These are phyloP conservation scores for Blastocystis hominis DNA, from an alignment of 352 stramenopile genomes.

Conservation along the genomic window DNA sequence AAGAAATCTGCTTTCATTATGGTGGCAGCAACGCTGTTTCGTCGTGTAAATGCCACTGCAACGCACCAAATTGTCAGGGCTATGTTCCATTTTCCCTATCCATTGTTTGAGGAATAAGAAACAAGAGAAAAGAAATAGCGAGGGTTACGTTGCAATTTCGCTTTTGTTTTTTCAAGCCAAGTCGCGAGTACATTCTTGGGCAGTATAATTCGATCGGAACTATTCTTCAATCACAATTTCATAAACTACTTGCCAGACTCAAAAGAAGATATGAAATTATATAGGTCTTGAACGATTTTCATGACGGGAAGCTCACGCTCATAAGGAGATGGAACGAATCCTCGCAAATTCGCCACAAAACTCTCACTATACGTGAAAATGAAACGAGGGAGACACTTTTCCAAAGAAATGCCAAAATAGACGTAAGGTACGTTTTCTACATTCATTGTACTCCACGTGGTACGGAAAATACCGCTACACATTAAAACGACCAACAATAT, in stretches of 20 bases:
- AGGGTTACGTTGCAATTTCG: no score
- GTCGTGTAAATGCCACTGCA: neutral
- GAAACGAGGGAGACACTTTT: neutral
- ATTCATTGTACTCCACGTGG: constrained; percentile 15
- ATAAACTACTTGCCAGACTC: no score
- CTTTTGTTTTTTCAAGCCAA: no score
- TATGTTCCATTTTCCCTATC: neutral
- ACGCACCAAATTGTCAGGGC: neutral
- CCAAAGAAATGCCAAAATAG: constrained; percentile 26
- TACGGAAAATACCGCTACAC: constrained; percentile 45
- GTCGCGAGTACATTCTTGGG: no score
- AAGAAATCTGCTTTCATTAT: neutral
- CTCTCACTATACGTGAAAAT: neutral
- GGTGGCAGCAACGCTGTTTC: neutral
- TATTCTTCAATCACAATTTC: no score
- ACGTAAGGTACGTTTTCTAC: neutral
- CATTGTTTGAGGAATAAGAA: neutral
- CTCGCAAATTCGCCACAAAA: constrained; percentile 24
- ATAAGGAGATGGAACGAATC: neutral
- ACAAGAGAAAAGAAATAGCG: no score
- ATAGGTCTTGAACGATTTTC: constrained; percentile 39
- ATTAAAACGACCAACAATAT: neutral
- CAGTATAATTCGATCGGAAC: no score
- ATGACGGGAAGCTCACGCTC: constrained; percentile 30
- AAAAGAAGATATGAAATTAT: constrained; percentile 49